Conservation (phyloP, 495 filamentous ascomycete genomes). For the Neurospora sp. region DNA sequence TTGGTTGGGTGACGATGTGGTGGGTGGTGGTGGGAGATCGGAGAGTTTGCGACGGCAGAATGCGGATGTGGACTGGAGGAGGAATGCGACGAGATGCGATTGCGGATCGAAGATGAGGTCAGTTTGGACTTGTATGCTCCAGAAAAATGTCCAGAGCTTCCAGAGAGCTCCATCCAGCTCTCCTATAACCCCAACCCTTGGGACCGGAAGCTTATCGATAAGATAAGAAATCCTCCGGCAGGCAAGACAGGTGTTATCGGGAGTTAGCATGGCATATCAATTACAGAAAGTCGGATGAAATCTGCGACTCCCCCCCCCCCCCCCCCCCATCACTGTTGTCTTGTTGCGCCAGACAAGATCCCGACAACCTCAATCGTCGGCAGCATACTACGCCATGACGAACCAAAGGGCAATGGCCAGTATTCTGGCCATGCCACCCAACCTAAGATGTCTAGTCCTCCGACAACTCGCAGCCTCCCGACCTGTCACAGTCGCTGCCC, state of each 20-base stretch:
- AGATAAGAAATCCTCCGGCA: background rate
- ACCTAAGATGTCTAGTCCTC: conserved; percentile 7
- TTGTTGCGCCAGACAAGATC: background rate
- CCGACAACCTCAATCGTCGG: background rate
- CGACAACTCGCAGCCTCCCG: background rate
- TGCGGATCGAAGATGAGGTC: background rate
- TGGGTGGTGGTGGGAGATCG: background rate
- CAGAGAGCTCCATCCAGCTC: background rate
- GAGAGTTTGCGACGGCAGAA: background rate
- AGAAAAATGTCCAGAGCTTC: background rate
- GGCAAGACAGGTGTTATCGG: background rate
- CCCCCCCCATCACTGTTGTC: background rate
- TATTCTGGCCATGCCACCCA: conserved; percentile 10
- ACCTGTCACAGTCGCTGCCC: background rate
- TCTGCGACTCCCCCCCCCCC: background rate
- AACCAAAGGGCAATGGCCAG: background rate
- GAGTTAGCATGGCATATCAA: background rate
- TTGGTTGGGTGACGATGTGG: background rate
- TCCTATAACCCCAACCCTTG: background rate
- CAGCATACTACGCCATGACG: background rate
- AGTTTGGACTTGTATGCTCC: background rate
- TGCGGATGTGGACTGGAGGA: background rate
- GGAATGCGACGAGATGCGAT: background rate
- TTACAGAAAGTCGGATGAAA: background rate
- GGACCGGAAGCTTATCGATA: background rate